Evolutionary conservation across 139 green algal species (phyloP), one percentile per base, ranked within the genome.

Genomic region (Spirogloea muscicola): DNA sequence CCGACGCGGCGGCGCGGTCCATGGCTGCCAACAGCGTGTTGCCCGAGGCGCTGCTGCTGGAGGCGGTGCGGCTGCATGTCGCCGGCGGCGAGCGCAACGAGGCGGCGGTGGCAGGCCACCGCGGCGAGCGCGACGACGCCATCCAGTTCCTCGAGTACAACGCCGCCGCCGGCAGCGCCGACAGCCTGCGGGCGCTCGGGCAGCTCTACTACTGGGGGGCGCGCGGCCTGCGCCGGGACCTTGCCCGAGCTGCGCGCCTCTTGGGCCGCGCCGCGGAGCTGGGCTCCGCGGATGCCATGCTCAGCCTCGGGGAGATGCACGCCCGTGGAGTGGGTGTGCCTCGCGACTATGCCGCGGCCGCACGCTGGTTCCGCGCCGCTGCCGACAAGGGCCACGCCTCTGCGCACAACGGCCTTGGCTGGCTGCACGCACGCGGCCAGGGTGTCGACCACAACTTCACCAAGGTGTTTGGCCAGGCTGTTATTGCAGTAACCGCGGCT

Each of bases 341-440:
- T n/a, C n/a, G n/a, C n/a, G n/a, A n/a, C n/a, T n/a, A n/a, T n/a
- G n/a, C n/a, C n/a, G n/a, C n/a, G n/a, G n/a, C n/a, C n/a, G n/a
- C n/a, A n/a, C n/a, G n/a, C n/a, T n/a, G n/a, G n/a, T n/a, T n/a
- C n/a, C n/a, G n/a, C n/a, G n/a, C n/a, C 5, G 83, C 86, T 1
- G 81, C 82, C 13, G 69, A 81, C 21, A 49, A 84, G 49, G 74
- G 84, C 36, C 82, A 88, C 67, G 68, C 88, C 6, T 79, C 79
- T 25, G 93, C 84, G 0, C 82, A 89, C 58, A 95, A 91, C 43
- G 91, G 90, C 0, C 21, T 83, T 3, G 74, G 75, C 40, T 78
- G 66, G 36, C 16, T 79, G 27, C 41, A 80, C 31, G 62, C 70
- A 21, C 36, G 61, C 36, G 70, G 70, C 3, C 33, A 5, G 25